phyloP scores from a whole-genome alignment of 2,329 filamentous ascomycete genomes.

The Stagonosporopsis cucurbitacearum region DNA sequence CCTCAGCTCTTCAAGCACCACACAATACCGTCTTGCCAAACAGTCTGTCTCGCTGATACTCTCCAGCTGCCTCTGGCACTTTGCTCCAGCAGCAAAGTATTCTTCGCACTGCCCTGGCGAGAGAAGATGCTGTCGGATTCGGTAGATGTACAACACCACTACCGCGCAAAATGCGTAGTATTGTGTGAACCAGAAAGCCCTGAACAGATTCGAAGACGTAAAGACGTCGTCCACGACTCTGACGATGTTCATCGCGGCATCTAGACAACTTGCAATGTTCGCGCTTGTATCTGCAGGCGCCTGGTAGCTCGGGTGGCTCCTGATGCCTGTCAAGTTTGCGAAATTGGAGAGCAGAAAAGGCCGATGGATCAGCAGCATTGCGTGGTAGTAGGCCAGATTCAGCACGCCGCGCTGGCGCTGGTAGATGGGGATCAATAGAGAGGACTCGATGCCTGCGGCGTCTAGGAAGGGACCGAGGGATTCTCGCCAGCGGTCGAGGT shows the following conservation, averaged over 20 bases:
- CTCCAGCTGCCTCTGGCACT: slow-evolving; percentile 50
- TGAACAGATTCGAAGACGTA: slow-evolving; percentile 51
- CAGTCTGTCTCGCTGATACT: slow-evolving; percentile 42
- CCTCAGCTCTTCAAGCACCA: slow-evolving; percentile 61
- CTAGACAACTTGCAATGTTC: slow-evolving; percentile 55
- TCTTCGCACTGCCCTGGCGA: slow-evolving; percentile 57
- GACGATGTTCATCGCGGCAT: slow-evolving; percentile 56
- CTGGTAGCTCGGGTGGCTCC: slow-evolving; percentile 24
- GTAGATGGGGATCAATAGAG: slow-evolving; percentile 57
- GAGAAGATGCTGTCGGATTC: slow-evolving; percentile 57
- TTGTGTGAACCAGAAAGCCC: slow-evolving; percentile 61
- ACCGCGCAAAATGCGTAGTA: slow-evolving; percentile 63
- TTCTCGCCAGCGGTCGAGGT: slow-evolving; percentile 55
- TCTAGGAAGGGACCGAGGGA: slow-evolving; percentile 55
- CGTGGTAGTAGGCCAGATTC: slow-evolving; percentile 62
- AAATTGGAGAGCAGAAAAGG: slow-evolving; percentile 59
- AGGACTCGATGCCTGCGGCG: slow-evolving; percentile 49
- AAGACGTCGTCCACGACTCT: slow-evolving; percentile 54
- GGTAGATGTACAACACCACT: slow-evolving; percentile 61
- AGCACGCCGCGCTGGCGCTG: slow-evolving; percentile 62
- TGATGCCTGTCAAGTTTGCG: slow-evolving; percentile 43
- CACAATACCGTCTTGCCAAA: slow-evolving; percentile 55
- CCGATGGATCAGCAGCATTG: slow-evolving; percentile 63
- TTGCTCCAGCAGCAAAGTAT: slow-evolving; percentile 53
- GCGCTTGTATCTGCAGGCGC: slow-evolving; percentile 29